A percentile compares a stretch with the other conserved stretches of the same genome.
Conservation (phyloP, 768 basidiomycete species). For the Mycena polygramma region DNA sequence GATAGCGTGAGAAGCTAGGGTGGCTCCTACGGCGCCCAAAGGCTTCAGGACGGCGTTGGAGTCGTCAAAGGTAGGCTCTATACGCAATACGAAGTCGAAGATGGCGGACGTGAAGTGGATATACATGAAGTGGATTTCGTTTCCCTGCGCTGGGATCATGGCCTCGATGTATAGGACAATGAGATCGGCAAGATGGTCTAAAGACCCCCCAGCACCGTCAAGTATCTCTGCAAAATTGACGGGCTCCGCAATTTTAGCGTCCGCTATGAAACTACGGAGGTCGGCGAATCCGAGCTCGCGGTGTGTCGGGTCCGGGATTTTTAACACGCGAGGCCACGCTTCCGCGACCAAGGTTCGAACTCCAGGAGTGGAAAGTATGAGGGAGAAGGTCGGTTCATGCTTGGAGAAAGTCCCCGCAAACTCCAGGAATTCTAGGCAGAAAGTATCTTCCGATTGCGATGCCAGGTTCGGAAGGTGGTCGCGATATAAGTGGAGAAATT, state of each 20-base stretch:
- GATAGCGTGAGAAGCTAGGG: neutral
- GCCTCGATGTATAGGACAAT: neutral
- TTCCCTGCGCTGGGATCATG: neutral
- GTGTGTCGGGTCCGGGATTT: neutral
- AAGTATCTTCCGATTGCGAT: no score
- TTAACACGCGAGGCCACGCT: neutral
- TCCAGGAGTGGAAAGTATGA: neutral
- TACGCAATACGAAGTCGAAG: neutral
- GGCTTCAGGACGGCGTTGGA: neutral
- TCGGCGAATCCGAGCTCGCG: neutral
- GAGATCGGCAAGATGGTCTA: neutral
- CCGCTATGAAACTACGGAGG: conserved; percentile 3
- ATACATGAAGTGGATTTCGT: neutral
- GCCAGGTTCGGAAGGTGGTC: neutral
- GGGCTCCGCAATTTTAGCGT: neutral
- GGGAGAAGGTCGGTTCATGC: neutral
- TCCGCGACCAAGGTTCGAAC: neutral
- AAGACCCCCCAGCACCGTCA: conserved; percentile 3
- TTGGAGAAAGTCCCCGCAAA: neutral
- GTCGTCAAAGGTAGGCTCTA: neutral
- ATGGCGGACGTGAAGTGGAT: neutral
- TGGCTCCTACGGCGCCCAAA: neutral
- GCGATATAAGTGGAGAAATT: neutral
- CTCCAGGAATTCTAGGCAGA: neutral
- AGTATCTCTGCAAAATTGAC: neutral